phyloP scores from a whole-genome alignment of 2,329 filamentous ascomycete genomes.

The Fusarium burgessii region DNA sequence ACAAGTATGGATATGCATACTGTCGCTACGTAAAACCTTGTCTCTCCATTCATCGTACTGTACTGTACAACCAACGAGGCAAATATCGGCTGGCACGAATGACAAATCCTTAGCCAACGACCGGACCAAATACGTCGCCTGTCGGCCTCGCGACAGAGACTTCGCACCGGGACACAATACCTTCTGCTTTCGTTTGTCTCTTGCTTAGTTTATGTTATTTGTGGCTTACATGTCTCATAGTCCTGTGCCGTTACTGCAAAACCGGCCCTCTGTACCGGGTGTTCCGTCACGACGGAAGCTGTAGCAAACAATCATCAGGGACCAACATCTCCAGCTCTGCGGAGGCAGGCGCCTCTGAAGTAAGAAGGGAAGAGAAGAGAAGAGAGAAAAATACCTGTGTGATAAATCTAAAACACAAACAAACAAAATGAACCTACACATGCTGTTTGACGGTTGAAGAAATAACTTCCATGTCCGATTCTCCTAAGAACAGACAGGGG shows the following conservation, averaged over 20 bases:
- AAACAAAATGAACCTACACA: slow-evolving; percentile 20
- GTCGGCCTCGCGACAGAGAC: not conserved
- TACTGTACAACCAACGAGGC: slow-evolving; percentile 2
- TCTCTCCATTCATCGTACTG: not conserved
- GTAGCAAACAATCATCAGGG: not conserved
- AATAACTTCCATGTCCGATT: slow-evolving; percentile 5
- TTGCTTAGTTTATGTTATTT: not conserved
- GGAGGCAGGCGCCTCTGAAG: slow-evolving; percentile 10
- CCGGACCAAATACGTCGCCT: slow-evolving; percentile 1
- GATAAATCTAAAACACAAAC: not conserved
- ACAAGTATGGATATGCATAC: not conserved
- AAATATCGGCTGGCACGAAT: slow-evolving; percentile 2
- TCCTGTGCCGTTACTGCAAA: not conserved
- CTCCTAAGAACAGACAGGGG: slow-evolving; percentile 25
- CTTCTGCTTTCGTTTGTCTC: not conserved
- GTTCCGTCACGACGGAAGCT: not conserved
- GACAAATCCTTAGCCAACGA: slow-evolving; percentile 18
- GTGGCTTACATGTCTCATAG: not conserved
- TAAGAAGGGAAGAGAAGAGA: not conserved
- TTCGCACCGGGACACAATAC: not conserved
- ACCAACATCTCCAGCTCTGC: not conserved
- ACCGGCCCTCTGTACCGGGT: slow-evolving; percentile 13
- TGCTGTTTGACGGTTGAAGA: slow-evolving; percentile 23
- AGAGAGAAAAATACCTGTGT: not conserved
- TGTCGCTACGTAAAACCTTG: slow-evolving; percentile 15